Base-by-base conservation (phyloP, 306 rosid genomes). In the Glycine tomentella region DNA sequence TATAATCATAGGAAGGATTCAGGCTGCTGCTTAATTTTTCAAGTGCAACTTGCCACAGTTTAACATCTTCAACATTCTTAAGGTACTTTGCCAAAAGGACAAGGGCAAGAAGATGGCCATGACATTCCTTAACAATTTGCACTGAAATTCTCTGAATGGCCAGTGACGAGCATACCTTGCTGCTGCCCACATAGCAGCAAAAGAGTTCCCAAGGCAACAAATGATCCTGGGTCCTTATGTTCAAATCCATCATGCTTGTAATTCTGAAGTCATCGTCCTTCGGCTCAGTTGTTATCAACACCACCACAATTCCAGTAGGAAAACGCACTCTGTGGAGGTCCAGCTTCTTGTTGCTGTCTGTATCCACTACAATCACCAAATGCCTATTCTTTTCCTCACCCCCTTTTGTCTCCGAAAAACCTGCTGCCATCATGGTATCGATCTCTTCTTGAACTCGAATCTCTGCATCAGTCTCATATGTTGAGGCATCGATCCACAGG, bases 361-460 rank as follows among this genome's bases (percentile, higher is more conserved):
- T 9, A 53, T 73, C 77, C 33, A 73, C 51, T 10, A 73, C 50
- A 53, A 73, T 73, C 52, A 73, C 77, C 52, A 73, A 73, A 6
- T 36, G 17, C 45, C 49, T 15, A 44, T 53, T 53, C 52, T 4
- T 71, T 20, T 6, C 11, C 11, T 31, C 17, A 13, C 13, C 49
- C 0, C 1, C 72, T 40, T 2, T 25, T 25, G 31, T 25, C 31
- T 25, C 31, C 31, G 31, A 25, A 25, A 25, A 25, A 25, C 31
- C 31, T 25, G 31, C 31, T 25, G 31, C 59, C 17, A 33, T 34
- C 25, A 52, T 52, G 0, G 0, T 8, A 38, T 36, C n/a, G 51
- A 73, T 73, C 11, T 53, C 16, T 55, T 73, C 66, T 73, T 73
- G 77, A 73, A 73, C 15, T 15, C 3, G 16, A 73, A 36, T 7